Base-by-base conservation (phyloP, 345 rosid species). In the Geranium rotundifolium region DNA sequence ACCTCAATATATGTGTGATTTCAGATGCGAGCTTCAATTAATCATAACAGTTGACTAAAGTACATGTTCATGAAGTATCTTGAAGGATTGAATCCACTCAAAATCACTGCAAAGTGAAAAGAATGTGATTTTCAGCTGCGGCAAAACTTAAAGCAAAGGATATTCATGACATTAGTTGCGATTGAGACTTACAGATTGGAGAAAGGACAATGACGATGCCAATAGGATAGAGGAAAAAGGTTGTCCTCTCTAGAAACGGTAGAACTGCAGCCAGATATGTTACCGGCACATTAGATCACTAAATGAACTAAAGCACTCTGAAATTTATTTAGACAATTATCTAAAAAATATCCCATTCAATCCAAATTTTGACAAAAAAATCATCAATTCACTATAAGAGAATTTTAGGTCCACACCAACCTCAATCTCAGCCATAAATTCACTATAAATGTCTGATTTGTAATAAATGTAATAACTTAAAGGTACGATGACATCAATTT, bases 21-120 rank as follows among this genome's bases (percentile, higher is more conserved):
- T 34, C 41, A 4, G 41, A 34, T 34, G 41, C 10, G 41, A 34
- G 41, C 41, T 34, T 34, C 41, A 34, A 8, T 34, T 34, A 34
- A 34, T 34, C 41, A 34, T 34, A 46, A 55, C 20, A 17, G 20
- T 18, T 55, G 57, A 17, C 96, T 86, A 66, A 95, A 90, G 79
- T 90, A 86, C 71, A 86, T 66, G 75, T 86, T 90, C 99, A 95
- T 82, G 69, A 90, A 80, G 65, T 95, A 90, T 86, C 95, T 88
- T 30, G 97, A 90, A 7, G 99, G 99, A 80, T 88, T 95, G 84
- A 90, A 88, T 73, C 99, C 97, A 56, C 91, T 81, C 72, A 95
- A 78, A 68, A 88, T 86, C 79, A 90, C 99, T 93, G 96, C 79
- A 55, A 55, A 55, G 3, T 5, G 17, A 55, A 55, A 55, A 17